Evolutionary conservation across 306 rosid species (phyloP), one percentile per base, ranked within the genome.

Genomic region (Bauhinia variegata): DNA sequence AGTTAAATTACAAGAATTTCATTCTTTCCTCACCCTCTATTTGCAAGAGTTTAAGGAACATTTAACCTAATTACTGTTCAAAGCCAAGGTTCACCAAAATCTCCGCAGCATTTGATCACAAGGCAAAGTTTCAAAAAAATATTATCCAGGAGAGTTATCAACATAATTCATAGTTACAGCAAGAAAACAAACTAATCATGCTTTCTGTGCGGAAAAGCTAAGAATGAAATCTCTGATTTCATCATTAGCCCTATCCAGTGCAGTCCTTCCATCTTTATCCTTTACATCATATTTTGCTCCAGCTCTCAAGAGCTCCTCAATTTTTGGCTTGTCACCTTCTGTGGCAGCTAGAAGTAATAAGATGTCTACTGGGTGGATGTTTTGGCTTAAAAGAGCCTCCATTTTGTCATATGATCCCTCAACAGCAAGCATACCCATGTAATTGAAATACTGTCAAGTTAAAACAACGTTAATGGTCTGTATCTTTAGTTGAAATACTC

Each of bases 351-450:
- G 67, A 58, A 93, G 65, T 49, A 93, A 61, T 55, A 93, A 75
- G 67, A 93, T 90, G 73, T 93, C 99, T 8, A 88, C 97, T 0
- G 99, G 99, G 67, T 88, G 97, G 56, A 90, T 90, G 37, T 93
- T 77, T 68, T 81, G 95, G 80, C 54, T 63, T 53, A 93, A 73
- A 72, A 93, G 99, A 65, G 91, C 90, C 66, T 89, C 91, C 99
- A 93, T 88, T 76, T 90, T 89, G 49, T 85, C 93, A 65, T 93
- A 93, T 56, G 99, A 16, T 16, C 97, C 97, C 48, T 93, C 99
- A 8, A 90, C 99, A 0, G 96, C 99, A 0, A 93, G 97, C 99
- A 93, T 93, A n/a, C 97, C 99, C 99, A 93, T 93, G 71, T 93
- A 93, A 61, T 93, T 93, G 78, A 89, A 93, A 72, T 93, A 88